Evolutionary conservation across 2,329 filamentous ascomycete genomes (phyloP).

Genomic region (Myrmaecium sp.): DNA sequence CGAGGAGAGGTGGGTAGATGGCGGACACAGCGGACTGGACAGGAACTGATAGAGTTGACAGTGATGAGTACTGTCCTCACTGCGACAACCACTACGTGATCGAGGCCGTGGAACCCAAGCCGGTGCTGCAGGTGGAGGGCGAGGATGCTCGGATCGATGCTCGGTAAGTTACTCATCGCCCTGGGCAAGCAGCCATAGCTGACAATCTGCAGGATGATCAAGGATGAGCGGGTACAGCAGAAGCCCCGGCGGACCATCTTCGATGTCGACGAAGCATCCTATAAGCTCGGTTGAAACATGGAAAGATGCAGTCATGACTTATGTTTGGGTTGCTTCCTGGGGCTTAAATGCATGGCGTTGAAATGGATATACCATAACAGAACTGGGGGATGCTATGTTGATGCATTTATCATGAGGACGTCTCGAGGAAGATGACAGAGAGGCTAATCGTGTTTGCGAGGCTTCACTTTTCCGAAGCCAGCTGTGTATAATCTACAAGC

Average conservation of each 20-base stretch:
- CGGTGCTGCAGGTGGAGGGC: conserved; percentile 72
- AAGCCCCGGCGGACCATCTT: conserved; percentile 51
- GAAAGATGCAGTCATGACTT: too few relatives aligned
- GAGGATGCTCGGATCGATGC: conserved; percentile 76
- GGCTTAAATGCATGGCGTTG: too few relatives aligned
- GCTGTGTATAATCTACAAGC: too few relatives aligned
- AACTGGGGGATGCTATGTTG: too few relatives aligned
- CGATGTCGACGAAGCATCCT: conserved; percentile 55
- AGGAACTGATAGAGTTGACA: conserved; percentile 10
- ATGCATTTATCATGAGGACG: too few relatives aligned
- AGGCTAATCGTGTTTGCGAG: too few relatives aligned
- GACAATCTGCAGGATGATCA: conserved; percentile 52
- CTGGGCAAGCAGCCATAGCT: conserved; percentile 1
- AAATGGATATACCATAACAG: too few relatives aligned
- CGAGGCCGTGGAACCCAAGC: conserved; percentile 70
- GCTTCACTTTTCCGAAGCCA: too few relatives aligned
- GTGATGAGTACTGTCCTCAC: conserved; percentile 96
- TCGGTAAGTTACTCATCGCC: conserved; percentile 25
- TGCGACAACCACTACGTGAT: conserved; percentile 98
- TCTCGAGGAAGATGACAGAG: too few relatives aligned
- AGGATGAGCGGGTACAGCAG: conserved; percentile 60
- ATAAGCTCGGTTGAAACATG: conserved; percentile 50
- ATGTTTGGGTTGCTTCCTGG: too few relatives aligned
- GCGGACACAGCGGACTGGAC: conserved; percentile 4
- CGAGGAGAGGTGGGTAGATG: conserved; percentile 50